Evolutionary conservation across 495 filamentous ascomycete species (phyloP).

Genomic region (Coniosporium apollinis): DNA sequence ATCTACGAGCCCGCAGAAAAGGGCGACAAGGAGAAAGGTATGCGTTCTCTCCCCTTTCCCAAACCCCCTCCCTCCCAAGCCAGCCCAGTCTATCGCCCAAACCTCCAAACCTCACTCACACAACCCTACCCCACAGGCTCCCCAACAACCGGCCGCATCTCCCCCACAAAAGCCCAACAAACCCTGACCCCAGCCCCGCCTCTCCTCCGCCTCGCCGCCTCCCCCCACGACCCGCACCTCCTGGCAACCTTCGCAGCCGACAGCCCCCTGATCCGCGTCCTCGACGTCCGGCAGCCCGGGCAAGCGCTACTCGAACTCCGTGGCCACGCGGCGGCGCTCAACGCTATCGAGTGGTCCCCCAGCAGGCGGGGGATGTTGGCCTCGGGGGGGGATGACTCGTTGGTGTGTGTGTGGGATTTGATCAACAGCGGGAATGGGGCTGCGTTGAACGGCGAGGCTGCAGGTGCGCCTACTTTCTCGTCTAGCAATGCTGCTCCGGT

Average conservation of each 20-base stretch:
- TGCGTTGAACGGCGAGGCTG: constrained; percentile 26
- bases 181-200: constrained; percentile 54
- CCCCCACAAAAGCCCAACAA: constrained; percentile 51
- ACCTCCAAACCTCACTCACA: neutral
- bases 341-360: constrained; percentile 73
- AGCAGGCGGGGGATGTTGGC: constrained; percentile 63
- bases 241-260: constrained; percentile 94
- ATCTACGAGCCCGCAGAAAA: constrained; percentile 95
- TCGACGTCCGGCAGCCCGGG: constrained; percentile 92
- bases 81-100: neutral
- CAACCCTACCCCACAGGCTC: constrained; percentile 7
- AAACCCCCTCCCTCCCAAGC: too few relatives aligned
- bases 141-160: constrained; percentile 33
- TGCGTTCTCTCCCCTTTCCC: too few relatives aligned
- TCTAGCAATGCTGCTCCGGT: constrained; percentile 5
- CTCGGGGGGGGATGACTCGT: constrained; percentile 79
- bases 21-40: constrained; percentile 54
- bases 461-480: too few relatives aligned
- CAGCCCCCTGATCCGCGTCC: constrained; percentile 79
- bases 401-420: constrained; percentile 88
- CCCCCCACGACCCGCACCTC: constrained; percentile 88
- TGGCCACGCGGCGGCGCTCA: constrained; percentile 73
- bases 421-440: constrained; percentile 40
- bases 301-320: constrained; percentile 88
- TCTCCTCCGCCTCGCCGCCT: constrained; percentile 74